These are phyloP conservation scores for Chlamydomonas sp. DNA, from an alignment of 139 green algal species.

Conservation along the genomic window DNA sequence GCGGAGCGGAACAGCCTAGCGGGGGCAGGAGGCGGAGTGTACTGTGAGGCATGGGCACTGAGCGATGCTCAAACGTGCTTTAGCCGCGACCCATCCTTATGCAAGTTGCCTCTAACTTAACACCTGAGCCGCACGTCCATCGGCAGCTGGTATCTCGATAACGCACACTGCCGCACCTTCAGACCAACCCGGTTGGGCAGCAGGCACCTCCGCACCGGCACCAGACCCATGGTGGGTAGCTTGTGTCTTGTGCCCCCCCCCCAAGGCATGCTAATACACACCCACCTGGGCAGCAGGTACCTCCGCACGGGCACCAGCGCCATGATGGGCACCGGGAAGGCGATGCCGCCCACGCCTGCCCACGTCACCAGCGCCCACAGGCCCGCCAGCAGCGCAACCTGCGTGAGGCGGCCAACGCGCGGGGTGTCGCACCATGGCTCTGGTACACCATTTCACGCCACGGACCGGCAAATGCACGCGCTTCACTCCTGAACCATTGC, in stretches of 20 bases:
- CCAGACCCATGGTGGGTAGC: too few relatives aligned
- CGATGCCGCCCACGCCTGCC: conserved; percentile 49
- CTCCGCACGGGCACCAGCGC: conserved; percentile 78
- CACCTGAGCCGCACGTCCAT: too few relatives aligned
- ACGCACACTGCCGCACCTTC: too few relatives aligned
- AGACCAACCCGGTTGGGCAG: too few relatives aligned
- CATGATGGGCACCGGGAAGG: conserved; percentile 90
- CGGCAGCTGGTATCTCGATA: too few relatives aligned
- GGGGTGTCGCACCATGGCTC: neutral
- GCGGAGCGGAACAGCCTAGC: conserved; percentile 53
- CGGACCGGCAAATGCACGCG: too few relatives aligned
- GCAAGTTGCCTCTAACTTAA: too few relatives aligned
- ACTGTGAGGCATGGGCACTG: neutral
- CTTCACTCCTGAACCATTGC: too few relatives aligned
- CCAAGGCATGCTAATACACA: too few relatives aligned
- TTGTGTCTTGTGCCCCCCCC: too few relatives aligned
- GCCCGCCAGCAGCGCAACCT: conserved; percentile 32
- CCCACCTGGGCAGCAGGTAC: conserved; percentile 65
- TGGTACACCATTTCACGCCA: too few relatives aligned
- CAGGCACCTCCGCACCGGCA: neutral
- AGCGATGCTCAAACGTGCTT: neutral
- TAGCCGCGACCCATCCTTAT: neutral
- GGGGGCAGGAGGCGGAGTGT: neutral
- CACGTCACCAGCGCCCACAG: conserved; percentile 59
- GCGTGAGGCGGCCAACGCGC: neutral